These are phyloP conservation scores for Asterella californica DNA, from an alignment of 225 moss, liverwort and hornwort species.

Conservation along the genomic window DNA sequence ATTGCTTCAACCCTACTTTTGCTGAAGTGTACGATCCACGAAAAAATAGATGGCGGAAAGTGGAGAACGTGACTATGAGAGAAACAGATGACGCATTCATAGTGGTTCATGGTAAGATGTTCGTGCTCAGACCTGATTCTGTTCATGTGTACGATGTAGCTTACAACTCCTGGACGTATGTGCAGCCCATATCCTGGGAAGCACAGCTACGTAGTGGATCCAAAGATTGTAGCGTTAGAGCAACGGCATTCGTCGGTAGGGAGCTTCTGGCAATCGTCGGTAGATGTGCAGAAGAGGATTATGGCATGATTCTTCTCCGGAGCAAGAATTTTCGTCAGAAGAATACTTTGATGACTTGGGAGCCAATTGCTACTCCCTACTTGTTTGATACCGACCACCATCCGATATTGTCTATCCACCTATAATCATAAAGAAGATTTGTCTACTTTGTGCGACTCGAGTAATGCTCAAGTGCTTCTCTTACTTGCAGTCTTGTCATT, in stretches of 20 bases:
- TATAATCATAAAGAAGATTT: conserved; percentile 12
- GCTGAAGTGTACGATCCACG: conserved; percentile 47
- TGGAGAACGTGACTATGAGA: conserved; percentile 37
- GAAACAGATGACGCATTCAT: conserved; percentile 45
- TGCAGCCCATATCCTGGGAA: conserved; percentile 49
- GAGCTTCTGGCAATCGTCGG: conserved; percentile 44
- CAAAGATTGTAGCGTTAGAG: conserved; percentile 40
- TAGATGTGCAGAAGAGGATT: conserved; percentile 40
- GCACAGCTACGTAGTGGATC: conserved; percentile 34
- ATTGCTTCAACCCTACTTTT: conserved; percentile 36
- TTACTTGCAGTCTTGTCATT: background rate
- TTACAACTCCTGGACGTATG: conserved; percentile 33
- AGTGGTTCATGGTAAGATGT: conserved; percentile 39
- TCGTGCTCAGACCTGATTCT: conserved; percentile 40
- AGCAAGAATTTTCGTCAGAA: conserved; percentile 36
- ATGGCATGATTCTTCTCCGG: conserved; percentile 35
- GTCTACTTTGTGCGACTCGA: background rate
- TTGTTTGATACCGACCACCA: conserved; percentile 36
- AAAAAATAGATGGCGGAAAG: conserved; percentile 41
- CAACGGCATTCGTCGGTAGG: conserved; percentile 28
- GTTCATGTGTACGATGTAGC: conserved; percentile 42
- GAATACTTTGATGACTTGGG: conserved; percentile 40
- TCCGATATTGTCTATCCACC: conserved; percentile 30
- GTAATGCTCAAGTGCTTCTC: background rate
- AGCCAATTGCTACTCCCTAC: conserved; percentile 27